phyloP scores from a whole-genome alignment of 371 early-diverging fungal species.

The Dichotomocladium elegans region DNA sequence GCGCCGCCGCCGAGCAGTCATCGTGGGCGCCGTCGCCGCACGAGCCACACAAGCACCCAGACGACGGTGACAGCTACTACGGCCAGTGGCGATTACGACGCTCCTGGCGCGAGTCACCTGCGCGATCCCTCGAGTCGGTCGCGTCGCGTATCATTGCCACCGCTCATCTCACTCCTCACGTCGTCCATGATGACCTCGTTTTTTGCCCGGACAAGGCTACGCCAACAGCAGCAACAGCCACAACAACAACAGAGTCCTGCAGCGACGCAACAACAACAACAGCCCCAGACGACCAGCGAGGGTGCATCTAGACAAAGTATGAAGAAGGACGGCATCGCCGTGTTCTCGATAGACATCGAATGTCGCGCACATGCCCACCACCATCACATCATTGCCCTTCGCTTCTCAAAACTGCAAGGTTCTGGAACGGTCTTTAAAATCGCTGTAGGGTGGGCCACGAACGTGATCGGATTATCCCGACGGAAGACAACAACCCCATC shows the following conservation, averaged over 20 bases:
- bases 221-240: slow-evolving; percentile 11
- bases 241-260: no score
- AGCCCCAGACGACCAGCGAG: slow-evolving; percentile 2
- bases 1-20: slow-evolving; percentile 3
- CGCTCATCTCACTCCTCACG: slow-evolving; percentile 31
- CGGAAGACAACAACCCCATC: no score
- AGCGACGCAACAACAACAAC: slow-evolving; percentile 3
- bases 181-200: slow-evolving; percentile 44
- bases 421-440: slow-evolving; percentile 42
- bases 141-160: slow-evolving; percentile 31
- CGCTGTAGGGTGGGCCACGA: slow-evolving; percentile 41
- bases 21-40: slow-evolving; percentile 11
- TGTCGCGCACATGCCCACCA: background rate
- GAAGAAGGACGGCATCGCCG: slow-evolving; percentile 30
- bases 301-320: no score
- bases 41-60: slow-evolving; percentile 11
- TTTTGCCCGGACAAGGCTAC: slow-evolving; percentile 28
- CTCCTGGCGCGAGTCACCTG: background rate
- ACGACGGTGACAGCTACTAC: slow-evolving; percentile 5
- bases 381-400: slow-evolving; percentile 11
- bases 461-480: slow-evolving; percentile 27
- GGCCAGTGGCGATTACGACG: slow-evolving; percentile 4
- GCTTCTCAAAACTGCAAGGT: slow-evolving; percentile 39
- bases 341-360: slow-evolving; percentile 30
- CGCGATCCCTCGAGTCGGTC: slow-evolving; percentile 3